Conservation (phyloP, 1,284 basidiomycete genomes). For the Polyporus tsugae region DNA sequence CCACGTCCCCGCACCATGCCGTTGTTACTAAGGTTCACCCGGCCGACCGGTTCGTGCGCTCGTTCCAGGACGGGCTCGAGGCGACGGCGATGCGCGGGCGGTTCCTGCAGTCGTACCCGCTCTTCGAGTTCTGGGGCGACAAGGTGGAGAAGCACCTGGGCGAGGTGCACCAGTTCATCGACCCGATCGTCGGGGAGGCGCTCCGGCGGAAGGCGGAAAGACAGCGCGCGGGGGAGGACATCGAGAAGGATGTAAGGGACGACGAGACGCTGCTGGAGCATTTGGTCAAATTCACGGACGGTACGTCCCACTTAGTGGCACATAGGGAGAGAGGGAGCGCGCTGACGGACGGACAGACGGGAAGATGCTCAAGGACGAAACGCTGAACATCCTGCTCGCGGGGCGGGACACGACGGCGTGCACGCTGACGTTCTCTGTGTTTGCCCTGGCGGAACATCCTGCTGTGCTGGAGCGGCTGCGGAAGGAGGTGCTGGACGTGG, state of each 20-base stretch:
- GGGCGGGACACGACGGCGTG: slow-evolving; percentile 50
- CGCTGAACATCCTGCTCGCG: slow-evolving; percentile 47
- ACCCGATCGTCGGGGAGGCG: slow-evolving; percentile 58
- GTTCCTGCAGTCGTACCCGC: slow-evolving; percentile 53
- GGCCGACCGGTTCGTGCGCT: slow-evolving; percentile 40
- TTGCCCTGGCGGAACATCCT: slow-evolving; percentile 49
- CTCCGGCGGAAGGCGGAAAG: slow-evolving; percentile 44
- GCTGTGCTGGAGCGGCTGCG: slow-evolving; percentile 45
- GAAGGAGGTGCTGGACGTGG: slow-evolving; percentile 46
- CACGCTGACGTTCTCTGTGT: slow-evolving; percentile 47
- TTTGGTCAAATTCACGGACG: slow-evolving; percentile 57
- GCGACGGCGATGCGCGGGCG: slow-evolving; percentile 48
- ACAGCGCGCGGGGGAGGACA: background rate
- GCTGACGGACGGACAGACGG: slow-evolving; percentile 30
- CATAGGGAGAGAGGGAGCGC: no score
- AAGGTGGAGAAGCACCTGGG: slow-evolving; percentile 53
- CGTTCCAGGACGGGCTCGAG: slow-evolving; percentile 46
- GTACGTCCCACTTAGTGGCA: no score
- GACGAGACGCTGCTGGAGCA: slow-evolving; percentile 60
- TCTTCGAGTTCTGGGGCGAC: slow-evolving; percentile 57
- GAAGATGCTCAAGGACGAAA: slow-evolving; percentile 46
- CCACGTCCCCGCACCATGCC: slow-evolving; percentile 15
- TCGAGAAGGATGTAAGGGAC: slow-evolving; percentile 40
- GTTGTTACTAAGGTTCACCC: slow-evolving; percentile 29
- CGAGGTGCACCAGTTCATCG: slow-evolving; percentile 57